Evolutionary conservation across 805 yeast genomes (phyloP), one percentile per base, ranked within the genome.

Genomic region (Cyberlindnera veronae): DNA sequence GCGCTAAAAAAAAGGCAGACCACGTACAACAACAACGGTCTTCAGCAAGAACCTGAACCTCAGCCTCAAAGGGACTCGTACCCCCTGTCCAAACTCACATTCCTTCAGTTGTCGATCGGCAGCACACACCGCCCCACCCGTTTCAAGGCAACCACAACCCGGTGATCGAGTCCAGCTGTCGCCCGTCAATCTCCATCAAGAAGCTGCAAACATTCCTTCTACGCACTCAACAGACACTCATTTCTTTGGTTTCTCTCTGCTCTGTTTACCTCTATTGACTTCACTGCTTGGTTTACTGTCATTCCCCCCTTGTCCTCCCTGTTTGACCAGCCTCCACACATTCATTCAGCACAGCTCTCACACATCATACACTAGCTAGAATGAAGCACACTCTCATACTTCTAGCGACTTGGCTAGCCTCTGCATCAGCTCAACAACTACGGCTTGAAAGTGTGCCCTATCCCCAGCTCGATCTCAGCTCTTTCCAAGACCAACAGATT

Each of bases 381-480:
- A 38, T 38, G 41, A 38, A 20, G 19, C 8, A 6, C 9, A 4
- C 36, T 2, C 34, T 41, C 20, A 23, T 37, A 17, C 13, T 34
- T 21, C 37, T 42, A 15, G 45, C 38, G 17, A 6, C 43, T 1
- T 10, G 22, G 37, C 42, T 42, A 16, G 18, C 21, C 21, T 30
- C 42, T 22, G 26, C 33, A 13, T 15, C 31, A 3, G 42, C 41
- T 9, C 29, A 34, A 19, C 29, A 29, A 10, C 29, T 42, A 42
- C 49, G 44, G 45, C 39, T 40, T 13, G 44, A 46, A 15, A 36
- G 38, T 2, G 33, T 51, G 16, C 27, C 34, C 1, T 26, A 26
- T 13, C 59, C 60, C 3, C 26, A 43, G 15, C 42, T 54, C 6
- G 57, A 54, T 36, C 34, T 54, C 2, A 38, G 49, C 15, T 46